Percentiles rank a stretch among this genome's conserved stretches.
Conservation (phyloP, 352 stramenopile genomes). For the Phytophthora hibernalis region DNA sequence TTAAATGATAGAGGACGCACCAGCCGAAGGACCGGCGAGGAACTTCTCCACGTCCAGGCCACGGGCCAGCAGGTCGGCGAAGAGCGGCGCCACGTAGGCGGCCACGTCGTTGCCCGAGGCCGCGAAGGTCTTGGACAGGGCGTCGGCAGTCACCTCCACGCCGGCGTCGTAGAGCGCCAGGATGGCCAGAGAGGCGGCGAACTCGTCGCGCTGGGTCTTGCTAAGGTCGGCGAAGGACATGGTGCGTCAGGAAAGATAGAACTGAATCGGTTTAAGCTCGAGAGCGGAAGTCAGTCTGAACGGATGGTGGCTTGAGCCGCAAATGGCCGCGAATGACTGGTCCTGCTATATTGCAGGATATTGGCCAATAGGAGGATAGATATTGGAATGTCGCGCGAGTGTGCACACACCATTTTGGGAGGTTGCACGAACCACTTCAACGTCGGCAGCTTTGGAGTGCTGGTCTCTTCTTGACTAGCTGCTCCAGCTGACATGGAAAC, state of each 20-base stretch:
- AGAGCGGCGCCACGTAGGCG: conserved; percentile 83
- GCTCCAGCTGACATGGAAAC: too few species aligned
- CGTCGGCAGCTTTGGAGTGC: too few species aligned
- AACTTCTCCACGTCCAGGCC: conserved; percentile 90
- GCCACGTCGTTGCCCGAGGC: conserved; percentile 84
- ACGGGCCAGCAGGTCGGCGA: conserved; percentile 81
- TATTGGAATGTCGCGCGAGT: conserved; percentile 1
- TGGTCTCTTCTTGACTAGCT: conserved; percentile 21
- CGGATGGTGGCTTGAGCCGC: conserved; percentile 20
- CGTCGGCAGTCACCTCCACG: conserved; percentile 82
- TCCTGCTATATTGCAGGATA: conserved; percentile 34
- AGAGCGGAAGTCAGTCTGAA: conserved; percentile 79
- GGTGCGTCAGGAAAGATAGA: conserved; percentile 68
- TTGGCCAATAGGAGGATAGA: conserved; percentile 18
- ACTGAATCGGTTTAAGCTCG: conserved; percentile 91
- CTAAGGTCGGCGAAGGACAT: conserved; percentile 89
- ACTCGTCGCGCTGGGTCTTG: conserved; percentile 86
- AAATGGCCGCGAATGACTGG: conserved; percentile 73
- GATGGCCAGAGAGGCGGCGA: conserved; percentile 84
- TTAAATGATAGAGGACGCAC: conserved; percentile 33
- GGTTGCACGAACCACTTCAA: not conserved
- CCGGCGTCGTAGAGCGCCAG: conserved; percentile 81
- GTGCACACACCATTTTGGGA: conserved; percentile 1
- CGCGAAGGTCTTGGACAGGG: conserved; percentile 73
- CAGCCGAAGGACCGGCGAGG: conserved; percentile 86